A percentile compares a stretch with the other conserved stretches of the same genome.
Conservation (phyloP, 129 eudicot genomes). For the Dittrichia graveolens region DNA sequence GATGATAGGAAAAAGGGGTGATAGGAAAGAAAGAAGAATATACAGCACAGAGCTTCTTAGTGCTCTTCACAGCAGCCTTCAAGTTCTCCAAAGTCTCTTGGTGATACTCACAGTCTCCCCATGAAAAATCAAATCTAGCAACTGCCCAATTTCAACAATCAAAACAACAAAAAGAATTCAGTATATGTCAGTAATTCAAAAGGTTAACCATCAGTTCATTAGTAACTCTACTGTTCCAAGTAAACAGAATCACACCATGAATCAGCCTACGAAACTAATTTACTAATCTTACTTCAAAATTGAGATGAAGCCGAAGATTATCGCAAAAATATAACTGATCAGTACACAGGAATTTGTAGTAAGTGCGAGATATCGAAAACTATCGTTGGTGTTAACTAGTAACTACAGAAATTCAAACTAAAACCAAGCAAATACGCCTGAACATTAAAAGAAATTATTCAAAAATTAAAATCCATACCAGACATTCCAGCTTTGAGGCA, state of each 20-base stretch:
- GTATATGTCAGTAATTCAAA: background rate
- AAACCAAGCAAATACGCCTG: background rate
- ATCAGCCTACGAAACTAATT: background rate
- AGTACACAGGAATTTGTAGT: background rate
- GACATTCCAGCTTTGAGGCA: slow-evolving; percentile 85
- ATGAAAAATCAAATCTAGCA: slow-evolving; percentile 95
- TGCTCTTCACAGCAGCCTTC: slow-evolving; percentile 67
- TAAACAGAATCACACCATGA: background rate
- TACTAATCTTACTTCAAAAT: background rate
- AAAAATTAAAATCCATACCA: slow-evolving; percentile 34
- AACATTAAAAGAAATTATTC: background rate
- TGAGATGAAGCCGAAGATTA: background rate
- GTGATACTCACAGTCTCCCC: slow-evolving; percentile 73
- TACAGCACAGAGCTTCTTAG: slow-evolving; percentile 91
- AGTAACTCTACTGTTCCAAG: background rate
- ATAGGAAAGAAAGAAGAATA: slow-evolving; percentile 28
- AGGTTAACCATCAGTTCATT: background rate
- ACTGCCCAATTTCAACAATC: slow-evolving; percentile 44
- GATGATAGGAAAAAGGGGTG: background rate
- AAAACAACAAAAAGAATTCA: background rate
- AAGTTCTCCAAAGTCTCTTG: slow-evolving; percentile 89
- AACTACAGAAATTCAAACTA: background rate
- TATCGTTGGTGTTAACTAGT: background rate
- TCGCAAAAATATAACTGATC: background rate
- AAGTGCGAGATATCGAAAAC: background rate